These are phyloP conservation scores for Nicotiana attenuata DNA, from an alignment of 257 asterid genomes.

Conservation along the genomic window DNA sequence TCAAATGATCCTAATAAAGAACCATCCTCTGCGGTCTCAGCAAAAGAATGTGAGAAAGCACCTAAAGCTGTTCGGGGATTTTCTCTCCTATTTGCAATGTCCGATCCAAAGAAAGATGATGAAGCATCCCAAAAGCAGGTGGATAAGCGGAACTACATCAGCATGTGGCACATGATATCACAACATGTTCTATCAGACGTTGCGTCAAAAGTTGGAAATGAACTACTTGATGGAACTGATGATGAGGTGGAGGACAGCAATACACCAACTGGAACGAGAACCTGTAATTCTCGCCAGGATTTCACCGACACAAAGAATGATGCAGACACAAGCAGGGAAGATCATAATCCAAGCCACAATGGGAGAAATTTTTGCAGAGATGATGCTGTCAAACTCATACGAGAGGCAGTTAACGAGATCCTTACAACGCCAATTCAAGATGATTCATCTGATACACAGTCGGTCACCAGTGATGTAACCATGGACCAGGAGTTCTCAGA, in stretches of 20 bases:
- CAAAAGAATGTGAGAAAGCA: slow-evolving; percentile 9
- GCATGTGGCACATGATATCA: slow-evolving; percentile 90
- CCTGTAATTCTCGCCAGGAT: not conserved
- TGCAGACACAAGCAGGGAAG: slow-evolving; percentile 7
- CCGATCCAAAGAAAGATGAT: slow-evolving; percentile 13
- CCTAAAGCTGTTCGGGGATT: not conserved
- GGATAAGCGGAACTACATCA: slow-evolving; percentile 43
- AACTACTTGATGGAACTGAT: slow-evolving; percentile 66
- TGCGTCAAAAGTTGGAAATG: slow-evolving; percentile 63
- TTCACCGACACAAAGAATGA: slow-evolving; percentile 2
- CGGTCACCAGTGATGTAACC: slow-evolving; percentile 39
- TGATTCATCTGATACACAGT: slow-evolving; percentile 43
- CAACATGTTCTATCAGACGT: slow-evolving; percentile 78
- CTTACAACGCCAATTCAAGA: slow-evolving; percentile 60
- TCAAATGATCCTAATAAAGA: slow-evolving; percentile 2
- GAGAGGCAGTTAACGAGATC: slow-evolving; percentile 86
- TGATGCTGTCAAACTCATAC: slow-evolving; percentile 69
- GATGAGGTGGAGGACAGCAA: slow-evolving; percentile 37
- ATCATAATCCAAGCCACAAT: slow-evolving; percentile 9
- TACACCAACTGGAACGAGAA: slow-evolving; percentile 5
- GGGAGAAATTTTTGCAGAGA: slow-evolving; percentile 52
- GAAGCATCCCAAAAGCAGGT: slow-evolving; percentile 5
- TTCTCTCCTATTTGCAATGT: slow-evolving; percentile 7
- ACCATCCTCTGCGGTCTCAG: not conserved
- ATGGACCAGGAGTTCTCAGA: slow-evolving; percentile 35